These are phyloP conservation scores for Thielaviopsis musarum DNA, from an alignment of 2,329 filamentous ascomycete genomes.

Conservation along the genomic window DNA sequence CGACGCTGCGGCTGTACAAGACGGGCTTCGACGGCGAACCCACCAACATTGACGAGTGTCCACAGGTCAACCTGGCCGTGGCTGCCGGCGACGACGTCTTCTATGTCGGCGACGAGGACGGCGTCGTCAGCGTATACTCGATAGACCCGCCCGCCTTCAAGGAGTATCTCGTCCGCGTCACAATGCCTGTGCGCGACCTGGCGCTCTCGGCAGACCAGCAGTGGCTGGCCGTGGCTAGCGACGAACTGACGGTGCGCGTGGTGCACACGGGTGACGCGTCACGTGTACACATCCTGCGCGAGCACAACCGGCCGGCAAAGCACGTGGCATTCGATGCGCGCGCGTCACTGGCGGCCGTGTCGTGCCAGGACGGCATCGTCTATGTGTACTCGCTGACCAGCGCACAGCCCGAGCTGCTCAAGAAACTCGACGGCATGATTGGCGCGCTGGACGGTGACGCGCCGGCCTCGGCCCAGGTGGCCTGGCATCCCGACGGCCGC, in stretches of 20 bases:
- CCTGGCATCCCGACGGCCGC: conserved; percentile 89
- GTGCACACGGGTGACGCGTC: conserved; percentile 68
- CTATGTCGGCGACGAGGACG: conserved; percentile 81
- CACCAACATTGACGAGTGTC: conserved; percentile 76
- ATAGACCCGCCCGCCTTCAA: conserved; percentile 54
- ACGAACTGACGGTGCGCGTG: conserved; percentile 81
- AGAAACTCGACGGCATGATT: conserved; percentile 75
- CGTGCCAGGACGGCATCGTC: conserved; percentile 74
- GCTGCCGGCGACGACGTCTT: conserved; percentile 67
- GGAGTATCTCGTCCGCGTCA: conserved; percentile 63
- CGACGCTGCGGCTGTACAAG: conserved; percentile 81
- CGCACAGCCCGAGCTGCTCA: conserved; percentile 64
- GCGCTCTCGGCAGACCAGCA: conserved; percentile 63
- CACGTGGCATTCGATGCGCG: conserved; percentile 77
- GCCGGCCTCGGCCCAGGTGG: conserved; percentile 43
- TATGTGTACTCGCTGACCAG: conserved; percentile 76
- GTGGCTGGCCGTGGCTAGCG: conserved; percentile 93
- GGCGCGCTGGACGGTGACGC: conserved; percentile 55
- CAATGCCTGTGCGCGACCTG: conserved; percentile 76
- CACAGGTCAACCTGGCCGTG: conserved; percentile 70
- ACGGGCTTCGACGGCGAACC: conserved; percentile 88
- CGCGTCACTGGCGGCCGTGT: conserved; percentile 59
- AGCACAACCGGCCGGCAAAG: conserved; percentile 77
- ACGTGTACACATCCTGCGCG: conserved; percentile 59
- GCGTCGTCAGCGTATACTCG: conserved; percentile 89